phyloP scores from a whole-genome alignment of 2,329 filamentous ascomycete species.

The Teratosphaeria pseudoeucalypti region DNA sequence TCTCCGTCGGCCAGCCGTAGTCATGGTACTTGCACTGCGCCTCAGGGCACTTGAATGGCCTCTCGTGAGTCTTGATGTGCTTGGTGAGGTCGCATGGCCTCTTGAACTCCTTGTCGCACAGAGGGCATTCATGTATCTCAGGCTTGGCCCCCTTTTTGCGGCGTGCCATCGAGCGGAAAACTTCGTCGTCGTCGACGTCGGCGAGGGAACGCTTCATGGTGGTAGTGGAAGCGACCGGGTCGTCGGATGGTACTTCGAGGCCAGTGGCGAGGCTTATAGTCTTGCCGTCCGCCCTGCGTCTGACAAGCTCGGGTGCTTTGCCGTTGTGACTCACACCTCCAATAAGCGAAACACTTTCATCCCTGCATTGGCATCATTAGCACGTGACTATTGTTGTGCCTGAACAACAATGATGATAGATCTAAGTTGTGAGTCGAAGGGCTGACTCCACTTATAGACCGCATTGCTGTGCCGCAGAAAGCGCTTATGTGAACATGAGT shows the following conservation, averaged over 20 bases:
- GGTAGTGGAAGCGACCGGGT: slow-evolving; percentile 43
- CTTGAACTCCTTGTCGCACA: slow-evolving; percentile 91
- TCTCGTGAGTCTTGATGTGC: slow-evolving; percentile 94
- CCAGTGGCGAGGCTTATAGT: slow-evolving; percentile 58
- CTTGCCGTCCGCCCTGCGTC: slow-evolving; percentile 63
- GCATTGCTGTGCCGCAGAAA: background rate
- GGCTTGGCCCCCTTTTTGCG: slow-evolving; percentile 74
- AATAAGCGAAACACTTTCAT: slow-evolving; percentile 67
- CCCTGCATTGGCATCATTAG: slow-evolving; percentile 31
- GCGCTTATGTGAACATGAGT: background rate
- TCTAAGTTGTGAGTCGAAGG: background rate
- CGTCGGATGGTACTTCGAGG: slow-evolving; percentile 41
- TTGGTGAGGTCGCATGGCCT: slow-evolving; percentile 95
- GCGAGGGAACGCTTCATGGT: slow-evolving; percentile 41
- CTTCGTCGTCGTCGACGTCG: slow-evolving; percentile 61
- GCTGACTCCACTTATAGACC: background rate
- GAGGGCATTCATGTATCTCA: slow-evolving; percentile 43
- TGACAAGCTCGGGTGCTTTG: slow-evolving; percentile 72
- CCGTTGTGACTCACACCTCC: slow-evolving; percentile 76
- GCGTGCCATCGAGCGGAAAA: slow-evolving; percentile 86
- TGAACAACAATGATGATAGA: slow-evolving; percentile 2
- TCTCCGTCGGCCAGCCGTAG: slow-evolving; percentile 91
- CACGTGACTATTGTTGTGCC: slow-evolving; percentile 5
- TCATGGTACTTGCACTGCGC: slow-evolving; percentile 79
- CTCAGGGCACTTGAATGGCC: slow-evolving; percentile 86